Percentiles rank a stretch among this genome's conserved stretches.
phyloP scores from a whole-genome alignment of 2,329 filamentous ascomycete species.

The Hypoxylon sp. region DNA sequence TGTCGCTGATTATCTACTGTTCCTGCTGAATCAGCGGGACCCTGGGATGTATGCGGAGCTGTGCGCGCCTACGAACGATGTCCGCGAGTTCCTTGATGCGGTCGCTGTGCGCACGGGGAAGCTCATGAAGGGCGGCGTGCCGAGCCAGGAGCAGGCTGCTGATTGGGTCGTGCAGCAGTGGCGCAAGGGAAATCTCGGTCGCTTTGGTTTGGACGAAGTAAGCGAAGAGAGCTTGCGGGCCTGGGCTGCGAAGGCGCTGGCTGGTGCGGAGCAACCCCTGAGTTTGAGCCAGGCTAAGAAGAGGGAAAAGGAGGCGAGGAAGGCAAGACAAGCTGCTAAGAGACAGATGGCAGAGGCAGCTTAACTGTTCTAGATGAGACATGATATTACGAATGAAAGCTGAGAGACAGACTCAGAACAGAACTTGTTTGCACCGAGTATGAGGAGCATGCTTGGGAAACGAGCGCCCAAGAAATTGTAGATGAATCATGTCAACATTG shows the following conservation, averaged over 20 bases:
- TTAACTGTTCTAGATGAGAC: constrained; percentile 7
- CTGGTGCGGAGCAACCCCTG: constrained; percentile 61
- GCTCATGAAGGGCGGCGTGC: constrained; percentile 78
- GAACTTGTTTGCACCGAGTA: background rate
- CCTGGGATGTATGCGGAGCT: constrained; percentile 74
- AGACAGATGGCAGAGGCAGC: constrained; percentile 45
- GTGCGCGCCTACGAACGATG: constrained; percentile 83
- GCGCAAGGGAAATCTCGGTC: constrained; percentile 81
- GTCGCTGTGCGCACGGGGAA: constrained; percentile 83
- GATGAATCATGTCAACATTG: constrained; percentile 22
- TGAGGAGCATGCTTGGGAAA: background rate
- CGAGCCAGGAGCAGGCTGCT: constrained; percentile 80
- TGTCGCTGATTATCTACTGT: constrained; percentile 92
- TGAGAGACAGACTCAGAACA: background rate
- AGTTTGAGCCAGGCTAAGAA: constrained; percentile 80
- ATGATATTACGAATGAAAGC: background rate
- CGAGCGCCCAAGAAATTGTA: background rate
- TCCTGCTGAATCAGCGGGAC: constrained; percentile 79
- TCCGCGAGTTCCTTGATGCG: constrained; percentile 77
- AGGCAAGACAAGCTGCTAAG: constrained; percentile 56
- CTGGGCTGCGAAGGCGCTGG: constrained; percentile 60
- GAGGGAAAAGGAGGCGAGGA: constrained; percentile 71
- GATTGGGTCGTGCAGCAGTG: constrained; percentile 86
- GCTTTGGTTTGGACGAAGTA: constrained; percentile 84
- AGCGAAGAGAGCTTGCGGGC: constrained; percentile 68